Evolutionary conservation across 768 basidiomycete species (phyloP).

Genomic region (Chalciporus sphaerocephalus): DNA sequence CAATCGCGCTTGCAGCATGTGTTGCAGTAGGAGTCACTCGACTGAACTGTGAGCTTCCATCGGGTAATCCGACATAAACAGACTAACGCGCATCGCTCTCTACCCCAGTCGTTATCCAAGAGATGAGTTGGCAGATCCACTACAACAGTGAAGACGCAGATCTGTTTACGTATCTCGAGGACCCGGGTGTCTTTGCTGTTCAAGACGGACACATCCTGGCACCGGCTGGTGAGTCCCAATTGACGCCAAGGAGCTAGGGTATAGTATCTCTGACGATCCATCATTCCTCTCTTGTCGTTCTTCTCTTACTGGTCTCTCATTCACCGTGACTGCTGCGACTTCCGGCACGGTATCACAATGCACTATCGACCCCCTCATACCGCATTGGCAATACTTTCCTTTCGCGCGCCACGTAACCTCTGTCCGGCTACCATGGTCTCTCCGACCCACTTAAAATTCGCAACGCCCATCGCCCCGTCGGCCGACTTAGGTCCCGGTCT

Average conservation of each 20-base stretch:
- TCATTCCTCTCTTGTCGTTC: conserved; percentile 1
- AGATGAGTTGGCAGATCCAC: conserved; percentile 68
- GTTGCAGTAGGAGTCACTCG: conserved; percentile 57
- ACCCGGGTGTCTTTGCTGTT: conserved; percentile 51
- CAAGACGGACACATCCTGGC: conserved; percentile 47
- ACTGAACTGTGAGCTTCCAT: conserved; percentile 51
- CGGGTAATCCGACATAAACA: neutral
- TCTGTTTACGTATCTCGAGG: conserved; percentile 54
- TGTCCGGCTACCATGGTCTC: neutral
- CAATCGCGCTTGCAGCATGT: conserved; percentile 67
- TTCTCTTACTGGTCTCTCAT: neutral
- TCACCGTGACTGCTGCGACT: neutral
- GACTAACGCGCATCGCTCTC: neutral
- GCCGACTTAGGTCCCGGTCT: conserved; percentile 46
- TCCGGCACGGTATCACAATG: neutral
- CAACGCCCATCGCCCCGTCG: conserved; percentile 6
- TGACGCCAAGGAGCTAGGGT: too few species aligned
- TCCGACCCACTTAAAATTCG: conserved; percentile 1
- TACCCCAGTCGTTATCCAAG: conserved; percentile 51
- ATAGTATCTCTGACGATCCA: neutral
- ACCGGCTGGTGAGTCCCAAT: conserved; percentile 33
- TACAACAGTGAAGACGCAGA: conserved; percentile 59
- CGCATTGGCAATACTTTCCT: too few species aligned
- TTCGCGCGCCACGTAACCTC: neutral
- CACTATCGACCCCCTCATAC: too few species aligned